Conservation (phyloP, 129 eudicot genomes). For the Gnaphalium uliginosum region DNA sequence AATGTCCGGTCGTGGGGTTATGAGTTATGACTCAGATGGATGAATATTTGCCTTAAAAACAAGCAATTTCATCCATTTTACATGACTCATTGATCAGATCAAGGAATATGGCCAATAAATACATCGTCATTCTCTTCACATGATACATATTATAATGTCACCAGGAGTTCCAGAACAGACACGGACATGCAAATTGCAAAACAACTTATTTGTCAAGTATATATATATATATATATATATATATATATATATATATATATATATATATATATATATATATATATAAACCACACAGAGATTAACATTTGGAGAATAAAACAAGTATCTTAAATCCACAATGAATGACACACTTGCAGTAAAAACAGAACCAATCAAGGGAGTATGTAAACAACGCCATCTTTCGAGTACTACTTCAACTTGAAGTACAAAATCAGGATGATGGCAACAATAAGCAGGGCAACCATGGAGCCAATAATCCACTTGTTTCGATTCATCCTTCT, state of each 20-base stretch:
- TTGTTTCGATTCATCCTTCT: constrained; percentile 70
- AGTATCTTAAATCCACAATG: constrained; percentile 30
- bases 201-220: constrained; percentile 24
- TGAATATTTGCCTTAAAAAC: not conserved
- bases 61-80: not conserved
- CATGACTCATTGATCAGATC: not conserved
- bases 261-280: too few relatives aligned
- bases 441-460: constrained; percentile 52
- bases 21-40: too few relatives aligned
- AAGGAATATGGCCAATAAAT: not conserved
- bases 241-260: too few relatives aligned
- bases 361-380: constrained; percentile 14
- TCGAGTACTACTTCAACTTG: constrained; percentile 43
- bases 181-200: constrained; percentile 9
- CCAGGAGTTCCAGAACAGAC: not conserved
- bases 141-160: not conserved
- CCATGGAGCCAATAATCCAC: constrained; percentile 54
- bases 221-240: too few relatives aligned
- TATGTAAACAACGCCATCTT: not conserved
- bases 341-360: constrained; percentile 34
- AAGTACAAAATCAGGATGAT: constrained; percentile 61
- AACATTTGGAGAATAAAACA: constrained; percentile 6
- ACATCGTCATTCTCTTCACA: not conserved
- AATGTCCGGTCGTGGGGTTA: too few relatives aligned
- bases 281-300: constrained; percentile 19